Evolutionary conservation across 768 basidiomycete species (phyloP).

Genomic region (Kwoniella mangroviensis): DNA sequence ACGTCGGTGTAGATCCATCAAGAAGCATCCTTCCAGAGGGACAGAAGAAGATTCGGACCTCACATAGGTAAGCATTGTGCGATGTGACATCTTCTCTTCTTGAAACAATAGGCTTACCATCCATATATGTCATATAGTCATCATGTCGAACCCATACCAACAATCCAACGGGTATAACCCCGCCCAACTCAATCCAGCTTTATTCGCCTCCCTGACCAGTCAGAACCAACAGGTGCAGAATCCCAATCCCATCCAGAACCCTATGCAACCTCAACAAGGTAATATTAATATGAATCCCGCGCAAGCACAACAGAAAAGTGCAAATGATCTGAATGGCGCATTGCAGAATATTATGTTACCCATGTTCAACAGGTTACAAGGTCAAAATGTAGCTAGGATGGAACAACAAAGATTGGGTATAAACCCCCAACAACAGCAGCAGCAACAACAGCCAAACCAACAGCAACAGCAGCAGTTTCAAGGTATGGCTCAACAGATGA

Average conservation of each 20-base stretch:
- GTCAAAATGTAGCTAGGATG: slow-evolving; percentile 23
- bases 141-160: slow-evolving; percentile 32
- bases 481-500: slow-evolving; percentile 24
- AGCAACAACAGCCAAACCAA: slow-evolving; percentile 17
- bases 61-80: too few species aligned
- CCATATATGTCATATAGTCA: neutral
- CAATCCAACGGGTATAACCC: slow-evolving; percentile 25
- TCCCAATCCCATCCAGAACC: neutral
- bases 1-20: neutral
- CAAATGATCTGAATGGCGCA: slow-evolving; percentile 17
- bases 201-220: slow-evolving; percentile 23
- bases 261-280: slow-evolving; percentile 19
- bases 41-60: too few species aligned
- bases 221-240: slow-evolving; percentile 16
- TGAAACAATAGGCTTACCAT: too few species aligned
- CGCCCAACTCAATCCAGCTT: slow-evolving; percentile 30
- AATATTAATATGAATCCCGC: slow-evolving; percentile 15
- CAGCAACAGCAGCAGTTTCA: slow-evolving; percentile 25
- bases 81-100: too few species aligned
- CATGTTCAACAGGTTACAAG: slow-evolving; percentile 26
- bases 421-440: slow-evolving; percentile 16
- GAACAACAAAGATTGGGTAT: slow-evolving; percentile 26
- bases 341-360: slow-evolving; percentile 30
- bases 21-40: too few species aligned
- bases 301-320: slow-evolving; percentile 14